Evolutionary conservation across 306 rosid species (phyloP).

Genomic region (Cicer bijugum): DNA sequence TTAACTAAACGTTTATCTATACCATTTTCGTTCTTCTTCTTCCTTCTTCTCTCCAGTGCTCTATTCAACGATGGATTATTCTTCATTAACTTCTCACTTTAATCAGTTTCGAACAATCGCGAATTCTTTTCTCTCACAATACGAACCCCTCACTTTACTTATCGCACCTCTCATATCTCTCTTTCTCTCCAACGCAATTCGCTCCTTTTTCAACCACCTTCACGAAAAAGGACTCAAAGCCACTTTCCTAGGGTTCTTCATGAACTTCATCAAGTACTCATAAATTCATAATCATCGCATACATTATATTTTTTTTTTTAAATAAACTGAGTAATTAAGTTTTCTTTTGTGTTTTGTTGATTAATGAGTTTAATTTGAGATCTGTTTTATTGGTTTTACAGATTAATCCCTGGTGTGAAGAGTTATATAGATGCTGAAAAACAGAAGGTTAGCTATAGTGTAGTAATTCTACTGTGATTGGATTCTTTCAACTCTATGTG

Average conservation of each 20-base stretch:
- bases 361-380: slow-evolving; percentile 20
- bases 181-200: slow-evolving; percentile 40
- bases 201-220: slow-evolving; percentile 36
- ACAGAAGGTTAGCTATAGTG: slow-evolving; percentile 46
- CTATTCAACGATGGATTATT: slow-evolving; percentile 39
- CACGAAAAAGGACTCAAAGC: slow-evolving; percentile 48
- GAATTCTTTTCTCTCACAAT: slow-evolving; percentile 50
- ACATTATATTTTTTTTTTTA: not conserved
- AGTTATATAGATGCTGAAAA: slow-evolving; percentile 51
- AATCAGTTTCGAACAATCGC: slow-evolving; percentile 45
- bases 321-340: not conserved
- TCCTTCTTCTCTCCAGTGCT: not conserved
- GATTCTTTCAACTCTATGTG: slow-evolving; percentile 3
- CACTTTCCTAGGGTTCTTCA: slow-evolving; percentile 50
- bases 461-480: slow-evolving; percentile 3
- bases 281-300: not conserved
- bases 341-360: not conserved
- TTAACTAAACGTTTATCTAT: not conserved
- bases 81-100: slow-evolving; percentile 14
- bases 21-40: not conserved
- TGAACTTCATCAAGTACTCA: slow-evolving; percentile 47
- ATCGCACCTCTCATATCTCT: slow-evolving; percentile 48
- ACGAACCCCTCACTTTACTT: slow-evolving; percentile 49
- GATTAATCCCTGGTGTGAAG: slow-evolving; percentile 57
- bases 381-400: slow-evolving; percentile 39